Conservation (phyloP, 2,329 filamentous ascomycete species). For the Fusarium clavum region DNA sequence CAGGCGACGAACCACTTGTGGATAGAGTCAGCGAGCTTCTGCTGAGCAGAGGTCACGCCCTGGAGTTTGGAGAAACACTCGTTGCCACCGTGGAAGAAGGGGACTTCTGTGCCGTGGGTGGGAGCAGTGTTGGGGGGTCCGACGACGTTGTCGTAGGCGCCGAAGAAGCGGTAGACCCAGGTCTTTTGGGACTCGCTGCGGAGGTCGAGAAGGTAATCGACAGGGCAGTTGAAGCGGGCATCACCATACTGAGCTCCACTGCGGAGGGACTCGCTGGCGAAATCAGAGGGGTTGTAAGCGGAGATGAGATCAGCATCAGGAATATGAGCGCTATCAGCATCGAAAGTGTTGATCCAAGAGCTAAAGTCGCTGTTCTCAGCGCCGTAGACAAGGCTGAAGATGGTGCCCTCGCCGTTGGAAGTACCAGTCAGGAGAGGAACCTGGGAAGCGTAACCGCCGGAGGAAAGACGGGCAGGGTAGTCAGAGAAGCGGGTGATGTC, state of each 20-base stretch:
- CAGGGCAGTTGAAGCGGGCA: conserved; percentile 58
- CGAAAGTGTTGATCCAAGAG: conserved; percentile 44
- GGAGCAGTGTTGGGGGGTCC: conserved; percentile 44
- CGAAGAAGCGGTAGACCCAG: conserved; percentile 59
- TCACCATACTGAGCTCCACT: conserved; percentile 59
- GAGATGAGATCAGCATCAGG: conserved; percentile 25
- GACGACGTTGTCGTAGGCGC: conserved; percentile 55
- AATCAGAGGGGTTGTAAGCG: conserved; percentile 48
- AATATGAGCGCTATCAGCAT: conserved; percentile 40
- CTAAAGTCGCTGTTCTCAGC: conserved; percentile 47
- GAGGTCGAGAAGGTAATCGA: conserved; percentile 55
- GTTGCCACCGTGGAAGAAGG: conserved; percentile 60
- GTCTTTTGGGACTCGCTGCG: conserved; percentile 53
- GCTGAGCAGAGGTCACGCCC: conserved; percentile 53
- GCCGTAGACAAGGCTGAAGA: conserved; percentile 53
- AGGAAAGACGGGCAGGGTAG: conserved; percentile 42
- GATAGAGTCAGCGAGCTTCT: conserved; percentile 56
- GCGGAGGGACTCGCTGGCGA: conserved; percentile 52
- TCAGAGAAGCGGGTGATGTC: conserved; percentile 50
- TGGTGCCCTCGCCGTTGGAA: conserved; percentile 52
- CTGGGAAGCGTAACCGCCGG: conserved; percentile 48
- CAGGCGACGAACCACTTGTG: conserved; percentile 58
- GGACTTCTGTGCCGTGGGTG: conserved; percentile 51
- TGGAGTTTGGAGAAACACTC: conserved; percentile 53
- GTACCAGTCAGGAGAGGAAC: conserved; percentile 53